Conservation (phyloP, 805 yeast genomes). For the Teunomyces stri region DNA sequence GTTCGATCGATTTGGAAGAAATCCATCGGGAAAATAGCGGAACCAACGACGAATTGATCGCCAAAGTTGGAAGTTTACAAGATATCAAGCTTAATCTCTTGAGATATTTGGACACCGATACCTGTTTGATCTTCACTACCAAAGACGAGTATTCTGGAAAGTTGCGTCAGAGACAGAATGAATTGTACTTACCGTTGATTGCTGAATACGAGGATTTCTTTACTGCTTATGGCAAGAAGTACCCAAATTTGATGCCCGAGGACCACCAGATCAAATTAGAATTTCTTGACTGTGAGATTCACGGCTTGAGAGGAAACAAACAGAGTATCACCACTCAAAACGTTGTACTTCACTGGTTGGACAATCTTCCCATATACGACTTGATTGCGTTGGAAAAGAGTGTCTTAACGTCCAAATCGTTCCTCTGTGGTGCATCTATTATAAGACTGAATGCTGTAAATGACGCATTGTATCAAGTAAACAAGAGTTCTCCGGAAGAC, state of each 20-base stretch:
- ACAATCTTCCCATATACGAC: slow-evolving; percentile 65
- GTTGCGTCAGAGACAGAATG: slow-evolving; percentile 76
- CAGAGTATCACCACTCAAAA: slow-evolving; percentile 61
- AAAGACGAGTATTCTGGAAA: slow-evolving; percentile 76
- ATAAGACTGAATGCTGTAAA: slow-evolving; percentile 46
- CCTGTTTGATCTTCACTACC: slow-evolving; percentile 85
- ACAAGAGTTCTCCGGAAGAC: slow-evolving; percentile 28
- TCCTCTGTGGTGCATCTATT: slow-evolving; percentile 74
- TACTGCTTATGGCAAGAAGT: slow-evolving; percentile 34
- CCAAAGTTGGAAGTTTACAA: slow-evolving; percentile 61
- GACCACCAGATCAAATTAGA: slow-evolving; percentile 42
- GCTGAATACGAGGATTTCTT: slow-evolving; percentile 61
- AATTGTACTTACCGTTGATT: slow-evolving; percentile 72
- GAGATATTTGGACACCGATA: slow-evolving; percentile 91
- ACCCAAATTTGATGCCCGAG: slow-evolving; percentile 22
- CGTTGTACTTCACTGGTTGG: slow-evolving; percentile 65
- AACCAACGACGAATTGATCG: slow-evolving; percentile 45
- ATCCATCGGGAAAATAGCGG: slow-evolving; percentile 35
- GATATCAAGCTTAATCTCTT: slow-evolving; percentile 60
- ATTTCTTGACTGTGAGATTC: slow-evolving; percentile 73
- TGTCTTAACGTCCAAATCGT: slow-evolving; percentile 81
- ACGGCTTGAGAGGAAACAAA: slow-evolving; percentile 77
- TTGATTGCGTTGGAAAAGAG: slow-evolving; percentile 87
- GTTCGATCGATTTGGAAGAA: slow-evolving; percentile 71
- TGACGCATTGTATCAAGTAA: slow-evolving; percentile 30